Percentiles rank a stretch among this genome's conserved stretches.
phyloP scores from a whole-genome alignment of 2,329 filamentous ascomycete genomes.

The Ophiosphaerella korrae region DNA sequence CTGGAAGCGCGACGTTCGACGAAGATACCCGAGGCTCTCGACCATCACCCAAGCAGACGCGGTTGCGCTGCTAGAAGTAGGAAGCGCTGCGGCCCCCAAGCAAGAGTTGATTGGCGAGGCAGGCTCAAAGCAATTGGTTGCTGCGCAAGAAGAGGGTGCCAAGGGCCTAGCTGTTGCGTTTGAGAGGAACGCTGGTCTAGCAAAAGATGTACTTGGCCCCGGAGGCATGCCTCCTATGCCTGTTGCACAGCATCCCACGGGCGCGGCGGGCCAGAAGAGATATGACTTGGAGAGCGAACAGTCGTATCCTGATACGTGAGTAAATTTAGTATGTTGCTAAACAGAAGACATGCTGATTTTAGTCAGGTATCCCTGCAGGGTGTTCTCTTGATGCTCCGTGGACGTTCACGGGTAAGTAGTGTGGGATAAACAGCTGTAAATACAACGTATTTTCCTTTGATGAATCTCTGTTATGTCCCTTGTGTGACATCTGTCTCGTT shows the following conservation, averaged over 20 bases:
- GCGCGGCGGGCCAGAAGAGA: constrained; percentile 67
- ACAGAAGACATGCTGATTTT: constrained; percentile 11
- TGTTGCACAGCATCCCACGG: constrained; percentile 64
- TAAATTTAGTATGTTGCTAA: constrained; percentile 3
- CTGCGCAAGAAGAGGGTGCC: constrained; percentile 74
- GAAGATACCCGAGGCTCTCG: constrained; percentile 80
- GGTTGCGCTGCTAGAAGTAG: constrained; percentile 82
- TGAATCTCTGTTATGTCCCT: not conserved
- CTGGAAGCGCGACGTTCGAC: constrained; percentile 90
- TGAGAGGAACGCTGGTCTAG: constrained; percentile 64
- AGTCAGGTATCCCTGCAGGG: constrained; percentile 53
- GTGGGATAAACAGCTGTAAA: constrained; percentile 33
- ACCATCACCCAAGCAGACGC: constrained; percentile 83
- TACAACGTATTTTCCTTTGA: constrained; percentile 25
- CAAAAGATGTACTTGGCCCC: constrained; percentile 68
- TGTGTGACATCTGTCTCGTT: constrained; percentile 1
- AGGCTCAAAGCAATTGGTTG: constrained; percentile 75
- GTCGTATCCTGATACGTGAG: constrained; percentile 62
- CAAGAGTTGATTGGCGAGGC: constrained; percentile 77
- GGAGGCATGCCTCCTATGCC: constrained; percentile 87
- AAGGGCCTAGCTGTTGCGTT: constrained; percentile 74
- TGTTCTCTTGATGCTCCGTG: constrained; percentile 41
- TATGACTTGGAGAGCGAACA: constrained; percentile 71
- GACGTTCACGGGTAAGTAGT: constrained; percentile 9
- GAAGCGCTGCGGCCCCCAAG: constrained; percentile 80